Conservation (phyloP, 805 yeast species). For the Monosporozyma aerobia region DNA sequence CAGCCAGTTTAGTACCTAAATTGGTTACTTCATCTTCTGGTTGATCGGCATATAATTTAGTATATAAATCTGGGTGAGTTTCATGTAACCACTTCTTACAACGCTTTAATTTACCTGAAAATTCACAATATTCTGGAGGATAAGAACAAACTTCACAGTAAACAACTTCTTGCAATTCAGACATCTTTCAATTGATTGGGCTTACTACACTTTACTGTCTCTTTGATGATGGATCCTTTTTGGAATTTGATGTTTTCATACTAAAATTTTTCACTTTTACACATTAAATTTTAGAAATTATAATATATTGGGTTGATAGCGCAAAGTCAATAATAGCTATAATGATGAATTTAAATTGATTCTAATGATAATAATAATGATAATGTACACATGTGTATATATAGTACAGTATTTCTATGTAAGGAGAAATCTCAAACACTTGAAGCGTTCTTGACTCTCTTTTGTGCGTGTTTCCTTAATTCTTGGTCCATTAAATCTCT, state of each 20-base stretch:
- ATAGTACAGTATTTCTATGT: conserved; percentile 2
- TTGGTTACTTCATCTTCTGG: conserved; percentile 29
- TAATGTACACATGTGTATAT: not conserved
- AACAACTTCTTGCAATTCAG: conserved; percentile 31
- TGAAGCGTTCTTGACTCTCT: conserved; percentile 38
- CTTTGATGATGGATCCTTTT: not conserved
- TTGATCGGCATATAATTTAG: conserved; percentile 48
- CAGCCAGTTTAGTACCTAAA: conserved; percentile 32
- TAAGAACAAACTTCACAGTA: conserved; percentile 76
- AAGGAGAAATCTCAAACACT: conserved; percentile 3
- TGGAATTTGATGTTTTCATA: not conserved
- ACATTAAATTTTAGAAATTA: not conserved
- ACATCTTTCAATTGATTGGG: not conserved
- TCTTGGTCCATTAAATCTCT: conserved; percentile 80
- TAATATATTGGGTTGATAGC: not conserved
- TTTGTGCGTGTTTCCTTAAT: conserved; percentile 66
- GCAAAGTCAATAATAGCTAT: not conserved
- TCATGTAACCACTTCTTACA: conserved; percentile 77
- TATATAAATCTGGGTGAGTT: conserved; percentile 47
- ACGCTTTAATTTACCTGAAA: conserved; percentile 69
- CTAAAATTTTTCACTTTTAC: not conserved
- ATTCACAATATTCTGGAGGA: conserved; percentile 92
- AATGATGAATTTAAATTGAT: not conserved
- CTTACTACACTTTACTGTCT: not conserved
- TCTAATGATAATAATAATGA: not conserved